Conservation (phyloP, 371 early-diverging fungal species). For the Mucor mucedo region DNA sequence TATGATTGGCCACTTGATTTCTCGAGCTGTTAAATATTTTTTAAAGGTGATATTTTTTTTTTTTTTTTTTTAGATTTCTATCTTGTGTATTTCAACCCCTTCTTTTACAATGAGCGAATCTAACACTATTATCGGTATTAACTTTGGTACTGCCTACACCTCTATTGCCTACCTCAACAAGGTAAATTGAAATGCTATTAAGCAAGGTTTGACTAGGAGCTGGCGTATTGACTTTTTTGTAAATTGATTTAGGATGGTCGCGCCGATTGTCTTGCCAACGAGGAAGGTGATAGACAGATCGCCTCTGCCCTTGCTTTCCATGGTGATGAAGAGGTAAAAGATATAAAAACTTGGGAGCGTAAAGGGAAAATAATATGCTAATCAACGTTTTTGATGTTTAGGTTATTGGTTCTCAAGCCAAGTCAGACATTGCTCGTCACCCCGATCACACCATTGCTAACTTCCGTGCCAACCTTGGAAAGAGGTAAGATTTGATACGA, state of each 20-base stretch:
- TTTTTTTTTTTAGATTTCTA: constrained; percentile 2
- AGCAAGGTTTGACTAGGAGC: neutral
- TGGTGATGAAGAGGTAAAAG: constrained; percentile 81
- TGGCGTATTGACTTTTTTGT: constrained; percentile 55
- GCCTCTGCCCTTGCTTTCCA: constrained; percentile 92
- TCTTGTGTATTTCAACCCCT: constrained; percentile 6
- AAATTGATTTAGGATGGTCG: constrained; percentile 70
- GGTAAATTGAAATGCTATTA: constrained; percentile 34
- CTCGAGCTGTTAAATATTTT: constrained; percentile 3
- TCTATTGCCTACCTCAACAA: constrained; percentile 89
- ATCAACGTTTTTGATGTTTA: constrained; percentile 28
- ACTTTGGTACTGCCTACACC: constrained; percentile 89
- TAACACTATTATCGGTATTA: constrained; percentile 76
- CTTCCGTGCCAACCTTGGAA: constrained; percentile 87
- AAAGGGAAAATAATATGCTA: neutral
- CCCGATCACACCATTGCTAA: constrained; percentile 85
- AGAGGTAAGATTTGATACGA: constrained; percentile 51
- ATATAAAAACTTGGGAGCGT: neutral
- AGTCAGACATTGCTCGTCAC: constrained; percentile 88
- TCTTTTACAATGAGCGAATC: constrained; percentile 40
- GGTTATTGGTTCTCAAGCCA: constrained; percentile 93
- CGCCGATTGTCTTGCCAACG: constrained; percentile 94
- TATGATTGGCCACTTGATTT: neutral
- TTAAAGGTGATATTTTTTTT: constrained; percentile 16
- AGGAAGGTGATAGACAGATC: constrained; percentile 96